Evolutionary conservation across 208 protist genomes (phyloP), one percentile per base, ranked within the genome.

Genomic region (Leishmania arabica): DNA sequence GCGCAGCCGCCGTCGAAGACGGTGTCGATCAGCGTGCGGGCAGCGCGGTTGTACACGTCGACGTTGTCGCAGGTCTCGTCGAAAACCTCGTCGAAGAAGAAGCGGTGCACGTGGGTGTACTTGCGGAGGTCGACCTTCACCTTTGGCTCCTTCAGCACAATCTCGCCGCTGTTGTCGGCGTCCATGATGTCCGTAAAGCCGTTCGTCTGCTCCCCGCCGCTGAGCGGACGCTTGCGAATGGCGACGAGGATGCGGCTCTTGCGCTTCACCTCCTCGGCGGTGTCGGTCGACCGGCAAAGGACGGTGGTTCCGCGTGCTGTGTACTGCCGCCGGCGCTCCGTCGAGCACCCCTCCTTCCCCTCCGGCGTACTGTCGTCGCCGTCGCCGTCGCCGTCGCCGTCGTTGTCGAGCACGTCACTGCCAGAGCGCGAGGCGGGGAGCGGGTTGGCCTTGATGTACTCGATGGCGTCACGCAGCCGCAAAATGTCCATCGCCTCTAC

Each of bases 11-110:
- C 91, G 68, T 93, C 89, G 65, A 95, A 91, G 27, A 95, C 91
- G 37, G 91, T 95, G 80, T 91, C 87, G 34, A 95, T 81, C 21
- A 95, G 82, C 15, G 79, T 75, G 47, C 87, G 87, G 45, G 95
- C 97, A 21, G 98, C 92, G 56, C 95, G 85, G 68, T 91, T 81
- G 87, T 98, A 99, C 19, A 99, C 95, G 65, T 92, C 91, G 42
- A 83, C 86, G 79, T 99, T 99, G 78, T 77, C 92, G 62, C 91
- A 87, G 42, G 77, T 79, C 78, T 99, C 96, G 75, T 98, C 93
- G 60, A 99, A 98, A 31, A 98, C 98, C 78, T 98, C 91, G 83
- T 99, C 99, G 84, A 99, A 99, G 74, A 90, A 88, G 82, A 99
- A 99, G 58, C 93, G 93, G 79, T 99, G 99, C 71, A 96, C 92